phyloP scores from a whole-genome alignment of 225 moss, liverwort and hornwort species.

The Polytrichum formosum region DNA sequence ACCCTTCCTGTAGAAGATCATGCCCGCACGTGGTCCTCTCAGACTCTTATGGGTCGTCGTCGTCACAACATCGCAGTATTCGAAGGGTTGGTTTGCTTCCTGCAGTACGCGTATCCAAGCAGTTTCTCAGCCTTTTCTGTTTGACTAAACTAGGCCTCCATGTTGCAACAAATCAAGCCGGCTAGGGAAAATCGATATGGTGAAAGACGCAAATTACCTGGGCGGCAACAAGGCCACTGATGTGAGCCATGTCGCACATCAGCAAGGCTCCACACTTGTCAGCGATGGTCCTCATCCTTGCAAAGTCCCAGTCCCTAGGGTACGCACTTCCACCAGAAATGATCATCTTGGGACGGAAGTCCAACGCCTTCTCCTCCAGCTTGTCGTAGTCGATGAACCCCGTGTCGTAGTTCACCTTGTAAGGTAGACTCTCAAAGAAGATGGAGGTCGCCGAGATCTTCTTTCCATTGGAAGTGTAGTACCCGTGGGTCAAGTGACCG shows the following conservation, averaged over 20 bases:
- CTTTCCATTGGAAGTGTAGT: slow-evolving; percentile 89
- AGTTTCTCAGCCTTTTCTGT: not conserved
- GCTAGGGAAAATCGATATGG: not conserved
- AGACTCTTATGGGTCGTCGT: slow-evolving; percentile 95
- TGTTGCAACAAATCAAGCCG: too few relatives aligned
- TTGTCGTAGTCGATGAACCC: slow-evolving; percentile 88
- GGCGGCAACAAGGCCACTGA: slow-evolving; percentile 86
- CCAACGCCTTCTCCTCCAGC: slow-evolving; percentile 96
- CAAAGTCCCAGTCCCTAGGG: slow-evolving; percentile 90
- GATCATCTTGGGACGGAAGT: slow-evolving; percentile 93
- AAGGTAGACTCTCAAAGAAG: slow-evolving; percentile 91
- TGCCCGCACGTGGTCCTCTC: slow-evolving; percentile 83
- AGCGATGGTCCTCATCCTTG: slow-evolving; percentile 57
- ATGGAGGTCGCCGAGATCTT: slow-evolving; percentile 96
- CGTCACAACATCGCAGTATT: slow-evolving; percentile 84
- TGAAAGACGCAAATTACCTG: slow-evolving; percentile 9
- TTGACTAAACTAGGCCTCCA: too few relatives aligned
- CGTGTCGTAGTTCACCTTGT: slow-evolving; percentile 88
- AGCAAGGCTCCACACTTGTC: slow-evolving; percentile 85
- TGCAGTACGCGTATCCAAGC: slow-evolving; percentile 3
- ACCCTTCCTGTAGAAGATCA: slow-evolving; percentile 90
- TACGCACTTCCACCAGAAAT: slow-evolving; percentile 93
- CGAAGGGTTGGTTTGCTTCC: slow-evolving; percentile 85
- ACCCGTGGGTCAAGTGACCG: slow-evolving; percentile 87
- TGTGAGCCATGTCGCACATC: slow-evolving; percentile 97